Conservation (phyloP, 2,329 filamentous ascomycete species). For the Alternaria sp. region DNA sequence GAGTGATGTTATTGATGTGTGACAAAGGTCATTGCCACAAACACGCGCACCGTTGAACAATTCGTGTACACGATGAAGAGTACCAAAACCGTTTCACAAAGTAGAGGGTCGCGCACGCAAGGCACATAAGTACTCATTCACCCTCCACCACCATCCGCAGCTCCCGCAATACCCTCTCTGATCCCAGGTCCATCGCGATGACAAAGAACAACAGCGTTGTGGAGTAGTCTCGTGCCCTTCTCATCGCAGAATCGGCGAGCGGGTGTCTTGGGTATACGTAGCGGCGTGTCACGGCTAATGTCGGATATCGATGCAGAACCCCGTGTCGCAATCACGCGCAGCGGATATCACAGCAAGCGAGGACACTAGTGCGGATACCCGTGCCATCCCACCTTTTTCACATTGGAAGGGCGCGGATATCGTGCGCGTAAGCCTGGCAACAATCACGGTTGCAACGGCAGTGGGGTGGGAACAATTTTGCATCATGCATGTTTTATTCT, state of each 20-base stretch:
- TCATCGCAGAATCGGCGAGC: slow-evolving; percentile 2
- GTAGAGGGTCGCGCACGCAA: too few relatives aligned
- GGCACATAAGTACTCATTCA: slow-evolving; percentile 22
- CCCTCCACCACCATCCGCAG: slow-evolving; percentile 37
- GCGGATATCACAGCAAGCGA: slow-evolving; percentile 28
- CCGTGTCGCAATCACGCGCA: slow-evolving; percentile 9
- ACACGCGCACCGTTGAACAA: background rate
- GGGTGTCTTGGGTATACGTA: slow-evolving; percentile 27
- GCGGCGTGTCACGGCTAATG: slow-evolving; percentile 29
- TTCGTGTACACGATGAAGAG: background rate
- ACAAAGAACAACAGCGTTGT: slow-evolving; percentile 4
- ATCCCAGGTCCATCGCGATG: background rate
- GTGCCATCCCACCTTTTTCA: slow-evolving; percentile 6
- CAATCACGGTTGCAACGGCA: background rate
- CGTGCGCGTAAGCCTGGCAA: slow-evolving; percentile 8
- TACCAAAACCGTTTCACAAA: background rate
- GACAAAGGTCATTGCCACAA: slow-evolving; percentile 2
- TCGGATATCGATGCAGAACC: slow-evolving; percentile 23
- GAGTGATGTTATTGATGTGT: background rate
- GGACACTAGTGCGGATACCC: slow-evolving; percentile 22
- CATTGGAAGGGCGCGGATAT: slow-evolving; percentile 23
- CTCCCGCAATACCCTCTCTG: slow-evolving; percentile 32
- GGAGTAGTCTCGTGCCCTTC: slow-evolving; percentile 17
- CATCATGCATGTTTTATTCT: too few relatives aligned
- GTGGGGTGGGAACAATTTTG: background rate